Evolutionary conservation across 176 grass and related monocot genomes (phyloP), one percentile per base, ranked within the genome.

Genomic region (Pontederia paniculata): DNA sequence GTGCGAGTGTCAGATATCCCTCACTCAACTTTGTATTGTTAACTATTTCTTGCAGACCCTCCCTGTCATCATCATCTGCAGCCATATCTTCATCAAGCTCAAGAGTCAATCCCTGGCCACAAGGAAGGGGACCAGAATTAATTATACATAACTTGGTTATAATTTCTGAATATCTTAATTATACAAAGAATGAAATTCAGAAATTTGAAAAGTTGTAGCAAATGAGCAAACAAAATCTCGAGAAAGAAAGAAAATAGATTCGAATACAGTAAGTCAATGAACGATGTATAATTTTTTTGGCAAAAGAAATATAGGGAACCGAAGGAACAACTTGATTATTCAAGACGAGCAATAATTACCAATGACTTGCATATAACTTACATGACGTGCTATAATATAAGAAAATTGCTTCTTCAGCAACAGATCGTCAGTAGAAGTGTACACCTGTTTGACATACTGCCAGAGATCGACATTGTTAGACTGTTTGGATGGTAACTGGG

Each of bases 371-470:
- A 31, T 5, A 31, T 37, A 49, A 23, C 67, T 83, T 82, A 98
- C 93, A 80, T 98, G 83, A 67, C 87, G 83, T 55, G 87, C 80
- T 17, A 98, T 88, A 47, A 88, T 84, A 73, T 84, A 98, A 43
- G 86, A 80, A 62, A 98, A 98, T 50, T 98, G 93, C 67, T 91
- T 98, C 80, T 91, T 98, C 53, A 91, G 70, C 44, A 80, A 48
- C 69, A 88, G 66, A 78, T 91, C 77, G 15, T 90, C 80, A 25
- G 86, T 88, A 58, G 80, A 66, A 28, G 86, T 83, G 65, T 80
- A 98, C 23, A 98, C 72, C 55, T 91, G 86, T 74, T 91, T 98
- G 62, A 98, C 80, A 73, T 82, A 88, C 73, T 91, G 93, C 63
- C 23, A 57, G 57, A 81, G 52, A 67, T 55, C 48, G 7, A 74